Base-by-base conservation (phyloP, 306 rosid genomes). In the Castanea crenata region DNA sequence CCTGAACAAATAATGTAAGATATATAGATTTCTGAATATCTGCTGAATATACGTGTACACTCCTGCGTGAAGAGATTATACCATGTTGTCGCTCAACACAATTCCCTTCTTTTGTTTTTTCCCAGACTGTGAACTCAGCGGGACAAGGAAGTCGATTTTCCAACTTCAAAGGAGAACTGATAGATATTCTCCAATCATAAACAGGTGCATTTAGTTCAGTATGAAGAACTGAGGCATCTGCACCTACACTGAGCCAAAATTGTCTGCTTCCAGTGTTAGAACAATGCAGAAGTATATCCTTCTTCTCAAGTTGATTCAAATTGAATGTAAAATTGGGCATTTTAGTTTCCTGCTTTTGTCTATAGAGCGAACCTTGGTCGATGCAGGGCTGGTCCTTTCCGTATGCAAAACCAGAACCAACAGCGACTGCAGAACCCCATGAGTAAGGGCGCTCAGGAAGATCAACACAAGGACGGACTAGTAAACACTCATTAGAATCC, bases 131-230 rank as follows among this genome's bases (percentile, higher is more conserved):
- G 85, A 91, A 91, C 72, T 90, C 87, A 75, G 94, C 99, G 7
- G 96, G 92, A 79, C 97, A 91, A 57, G 99, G 98, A 85, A 95
- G 93, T 65, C 98, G 88, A 55, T 90, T 95, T 85, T 95, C 99
- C 85, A 95, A 83, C 88, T 93, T 93, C 85, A 95, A 18, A 20
- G 99, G 97, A 80, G 99, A 83, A 83, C 85, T 86, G 54, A 95
- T 76, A 76, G 98, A 90, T 76, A 95, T 88, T 91, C 81, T 88
- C 99, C 99, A 93, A 85, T 95, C 99, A 84, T 93, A 95, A 68
- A 95, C 93, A 78, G 99, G 99, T 62, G 86, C 79, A 83, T 95
- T 95, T 73, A 93, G 82, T 82, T 93, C 99, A 69, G 98, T 95
- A 86, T 91, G 92, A 83, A 95, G 99, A 82, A 91, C 92, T 11